Base-by-base conservation (phyloP, 257 asterid species). In the Mentha longifolia region DNA sequence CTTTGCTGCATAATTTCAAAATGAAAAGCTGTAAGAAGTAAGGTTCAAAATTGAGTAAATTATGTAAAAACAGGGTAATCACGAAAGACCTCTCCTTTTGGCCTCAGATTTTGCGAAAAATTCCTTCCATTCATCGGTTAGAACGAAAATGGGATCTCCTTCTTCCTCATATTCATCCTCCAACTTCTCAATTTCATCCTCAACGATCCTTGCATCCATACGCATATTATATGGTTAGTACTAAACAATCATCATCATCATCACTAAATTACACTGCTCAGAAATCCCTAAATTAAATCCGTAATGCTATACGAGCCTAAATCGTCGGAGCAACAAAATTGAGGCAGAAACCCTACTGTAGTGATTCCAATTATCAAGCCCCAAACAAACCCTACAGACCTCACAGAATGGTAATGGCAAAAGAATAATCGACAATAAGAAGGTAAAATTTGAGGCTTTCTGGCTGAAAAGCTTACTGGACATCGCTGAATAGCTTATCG, bases 71-170 rank as follows among this genome's bases (percentile, higher is more conserved):
- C 39, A 28, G 10, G 55, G 70, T 20, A 50, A 41, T 2, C 33
- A n/a, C 16, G 47, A 31, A 0, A 46, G 52, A 91, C 97, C 96
- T 77, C 74, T 86, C 81, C 97, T 81, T 68, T 88, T 86, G 71
- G 98, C 98, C 81, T 92, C 95, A 12, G 97, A 90, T 73, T 92
- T 89, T 4, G 97, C 96, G 67, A 90, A 89, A 83, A 92, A 90
- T 1, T 90, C 98, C 80, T 81, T 86, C 98, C 97, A 89, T 77
- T 92, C 98, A 74, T 92, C 97, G 12, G 97, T 92, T 55, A 88
- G 85, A 73, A 90, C 97, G 37, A 86, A 90, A 39, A 86, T 58
- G 2, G 94, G 92, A 15, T 92, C 98, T 12, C 81, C 94, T 25
- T 87, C 96, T 56, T 80, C 85, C 47, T 85, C 90, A 9, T 25